A percentile compares a stretch with the other conserved stretches of the same genome.
Evolutionary conservation across 345 rosid species (phyloP).

Genomic region (Xanthoceras sorbifolium): DNA sequence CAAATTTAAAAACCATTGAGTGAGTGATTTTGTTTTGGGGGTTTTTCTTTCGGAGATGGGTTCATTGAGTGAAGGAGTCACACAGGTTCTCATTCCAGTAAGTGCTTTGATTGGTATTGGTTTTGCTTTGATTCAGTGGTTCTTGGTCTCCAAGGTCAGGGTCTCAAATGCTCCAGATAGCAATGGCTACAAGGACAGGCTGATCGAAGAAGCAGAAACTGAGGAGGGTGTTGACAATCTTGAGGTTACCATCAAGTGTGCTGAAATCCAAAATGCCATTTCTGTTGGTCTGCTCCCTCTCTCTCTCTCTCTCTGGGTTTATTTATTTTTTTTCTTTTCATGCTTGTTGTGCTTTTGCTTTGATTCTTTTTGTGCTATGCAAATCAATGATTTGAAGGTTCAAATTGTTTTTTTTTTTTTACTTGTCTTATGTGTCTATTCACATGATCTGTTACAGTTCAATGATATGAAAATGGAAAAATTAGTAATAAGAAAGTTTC

Average conservation of each 20-base stretch:
- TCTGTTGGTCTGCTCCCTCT: constrained; percentile 50
- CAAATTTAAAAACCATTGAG: not conserved
- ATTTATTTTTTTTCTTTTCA: not conserved
- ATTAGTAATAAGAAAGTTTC: not conserved
- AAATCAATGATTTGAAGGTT: too few relatives aligned
- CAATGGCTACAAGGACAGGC: constrained; percentile 36
- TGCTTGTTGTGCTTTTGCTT: not conserved
- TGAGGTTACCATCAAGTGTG: constrained; percentile 57
- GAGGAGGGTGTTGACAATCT: constrained; percentile 51
- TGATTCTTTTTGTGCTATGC: too few relatives aligned
- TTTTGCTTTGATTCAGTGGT: constrained; percentile 73
- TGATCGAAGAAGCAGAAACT: constrained; percentile 54
- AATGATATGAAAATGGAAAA: not conserved
- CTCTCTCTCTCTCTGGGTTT: not conserved
- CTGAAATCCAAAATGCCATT: constrained; percentile 73
- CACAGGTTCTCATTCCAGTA: constrained; percentile 57
- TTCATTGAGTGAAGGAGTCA: constrained; percentile 44
- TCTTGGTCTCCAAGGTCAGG: constrained; percentile 55
- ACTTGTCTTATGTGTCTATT: not conserved
- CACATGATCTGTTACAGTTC: not conserved
- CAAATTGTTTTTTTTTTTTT: too few relatives aligned
- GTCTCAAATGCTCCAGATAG: constrained; percentile 36
- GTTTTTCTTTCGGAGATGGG: constrained; percentile 35
- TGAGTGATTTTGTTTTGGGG: constrained; percentile 2
- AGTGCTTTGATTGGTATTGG: constrained; percentile 55